Percentiles rank a stretch among this genome's conserved stretches.
Evolutionary conservation across 148 eudicot species (phyloP).

Genomic region (Cornus suecica): DNA sequence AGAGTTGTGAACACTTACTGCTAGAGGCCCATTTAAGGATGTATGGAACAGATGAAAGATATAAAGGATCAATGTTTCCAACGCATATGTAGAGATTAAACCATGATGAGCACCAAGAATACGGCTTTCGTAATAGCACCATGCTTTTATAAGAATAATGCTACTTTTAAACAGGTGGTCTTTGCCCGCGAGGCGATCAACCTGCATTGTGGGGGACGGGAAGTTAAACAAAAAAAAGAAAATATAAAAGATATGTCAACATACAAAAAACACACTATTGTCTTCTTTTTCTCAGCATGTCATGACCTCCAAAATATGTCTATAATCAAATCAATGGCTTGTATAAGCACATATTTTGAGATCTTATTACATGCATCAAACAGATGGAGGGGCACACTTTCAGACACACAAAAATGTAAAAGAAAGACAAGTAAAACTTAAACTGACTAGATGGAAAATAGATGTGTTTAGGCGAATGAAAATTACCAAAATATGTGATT

Average conservation of each 20-base stretch:
- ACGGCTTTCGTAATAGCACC: constrained; percentile 78
- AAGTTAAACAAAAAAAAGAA: not conserved
- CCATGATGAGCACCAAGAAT: constrained; percentile 72
- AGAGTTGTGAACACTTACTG: constrained; percentile 26
- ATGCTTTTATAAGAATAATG: constrained; percentile 56
- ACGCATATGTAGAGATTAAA: constrained; percentile 61
- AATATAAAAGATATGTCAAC: not conserved
- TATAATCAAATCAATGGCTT: not conserved
- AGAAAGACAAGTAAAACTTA: not conserved
- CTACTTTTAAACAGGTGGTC: constrained; percentile 61
- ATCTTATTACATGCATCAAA: not conserved
- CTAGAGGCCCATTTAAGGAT: constrained; percentile 51
- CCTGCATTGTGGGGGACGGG: constrained; percentile 20
- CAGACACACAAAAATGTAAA: too few species aligned
- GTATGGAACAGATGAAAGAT: constrained; percentile 55
- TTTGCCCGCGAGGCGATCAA: constrained; percentile 54
- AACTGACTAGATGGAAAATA: not conserved
- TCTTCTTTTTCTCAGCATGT: not conserved
- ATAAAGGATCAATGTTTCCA: constrained; percentile 56
- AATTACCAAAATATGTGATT: not conserved
- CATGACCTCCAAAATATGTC: not conserved
- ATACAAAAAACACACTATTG: not conserved
- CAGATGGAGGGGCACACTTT: not conserved
- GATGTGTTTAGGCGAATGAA: not conserved
- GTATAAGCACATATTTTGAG: too few species aligned